Evolutionary conservation across 1,139 yeast species (phyloP).

Genomic region (Suhomyces ambrosiae): DNA sequence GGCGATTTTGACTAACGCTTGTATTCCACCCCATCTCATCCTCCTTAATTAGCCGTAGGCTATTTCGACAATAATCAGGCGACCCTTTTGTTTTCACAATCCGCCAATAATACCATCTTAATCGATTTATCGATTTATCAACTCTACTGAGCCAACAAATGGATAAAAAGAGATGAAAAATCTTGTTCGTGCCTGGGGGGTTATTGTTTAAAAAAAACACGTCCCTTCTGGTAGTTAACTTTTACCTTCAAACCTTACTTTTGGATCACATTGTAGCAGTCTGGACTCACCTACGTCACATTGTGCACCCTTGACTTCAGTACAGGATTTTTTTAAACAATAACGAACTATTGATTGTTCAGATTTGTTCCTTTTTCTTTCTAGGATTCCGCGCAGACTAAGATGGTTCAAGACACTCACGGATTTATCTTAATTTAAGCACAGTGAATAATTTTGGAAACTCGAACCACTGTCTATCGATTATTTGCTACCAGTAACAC

Average conservation of each 20-base stretch:
- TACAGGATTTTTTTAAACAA: not conserved
- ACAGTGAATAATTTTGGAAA: too few species aligned
- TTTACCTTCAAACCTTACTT: not conserved
- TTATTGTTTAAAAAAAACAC: conserved; percentile 1
- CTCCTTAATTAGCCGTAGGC: too few species aligned
- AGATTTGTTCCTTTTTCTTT: not conserved
- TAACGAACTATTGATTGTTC: not conserved
- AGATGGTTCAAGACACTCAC: not conserved
- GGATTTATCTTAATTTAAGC: not conserved
- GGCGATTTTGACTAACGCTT: too few species aligned
- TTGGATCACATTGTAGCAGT: not conserved
- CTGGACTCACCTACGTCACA: not conserved
- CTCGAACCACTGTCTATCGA: too few species aligned
- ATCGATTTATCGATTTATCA: not conserved
- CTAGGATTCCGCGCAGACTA: not conserved
- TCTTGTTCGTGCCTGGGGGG: conserved; percentile 1
- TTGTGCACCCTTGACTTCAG: not conserved
- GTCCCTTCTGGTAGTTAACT: not conserved
- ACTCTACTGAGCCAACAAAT: conserved; percentile 7
- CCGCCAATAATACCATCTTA: not conserved
- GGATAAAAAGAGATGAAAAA: conserved; percentile 3
- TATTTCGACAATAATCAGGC: too few species aligned
- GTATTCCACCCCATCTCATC: too few species aligned
- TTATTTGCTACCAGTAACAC: too few species aligned
- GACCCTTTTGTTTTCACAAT: not conserved